Evolutionary conservation across 495 filamentous ascomycete genomes (phyloP), one percentile per base, ranked within the genome.

Genomic region (Trichoderma gamsii): DNA sequence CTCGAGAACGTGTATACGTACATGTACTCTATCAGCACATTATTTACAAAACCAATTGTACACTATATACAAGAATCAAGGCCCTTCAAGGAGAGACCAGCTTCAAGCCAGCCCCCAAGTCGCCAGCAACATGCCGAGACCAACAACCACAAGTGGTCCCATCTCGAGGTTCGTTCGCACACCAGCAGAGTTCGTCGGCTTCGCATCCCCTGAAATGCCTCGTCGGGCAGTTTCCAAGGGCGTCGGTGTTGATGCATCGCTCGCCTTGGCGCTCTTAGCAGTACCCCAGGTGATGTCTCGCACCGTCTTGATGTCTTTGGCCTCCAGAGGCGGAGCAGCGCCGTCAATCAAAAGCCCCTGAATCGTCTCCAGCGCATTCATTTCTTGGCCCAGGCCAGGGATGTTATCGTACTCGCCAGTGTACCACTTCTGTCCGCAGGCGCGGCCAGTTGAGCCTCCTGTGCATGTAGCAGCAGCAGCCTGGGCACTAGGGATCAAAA

Each of bases 361-460:
- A 7, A 93, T 80, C 25, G 89, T 86, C 72, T 89, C 86, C 51
- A 93, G 77, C 1, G 88, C 90, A 51, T 82, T 84, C 83, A 93
- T 85, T 75, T 91, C 85, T 78, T 91, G 85, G 0, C 90, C 89
- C n/a, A 91, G 76, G 2, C 88, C 88, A 11, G 71, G 72, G 16
- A 75, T 75, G 1, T 83, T 85, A 70, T 93, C 90, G 77, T 85
- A 91, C 15, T 80, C 79, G 15, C 77, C 75, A 15, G 80, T 76
- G 59, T 82, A 89, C 89, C 92, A 96, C 71, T 80, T 84, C 70
- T 90, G 76, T 0, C 91, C 90, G 74, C 93, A 96, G 0, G 78
- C 79, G 11, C 84, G 87, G 15, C 84, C 77, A 66, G 82, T 80
- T 0, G 65, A 35, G 6, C 83, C 85, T 35, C 88, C 89, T 2